Base-by-base conservation (phyloP, 345 rosid species). In the Gossypium stocksii region DNA sequence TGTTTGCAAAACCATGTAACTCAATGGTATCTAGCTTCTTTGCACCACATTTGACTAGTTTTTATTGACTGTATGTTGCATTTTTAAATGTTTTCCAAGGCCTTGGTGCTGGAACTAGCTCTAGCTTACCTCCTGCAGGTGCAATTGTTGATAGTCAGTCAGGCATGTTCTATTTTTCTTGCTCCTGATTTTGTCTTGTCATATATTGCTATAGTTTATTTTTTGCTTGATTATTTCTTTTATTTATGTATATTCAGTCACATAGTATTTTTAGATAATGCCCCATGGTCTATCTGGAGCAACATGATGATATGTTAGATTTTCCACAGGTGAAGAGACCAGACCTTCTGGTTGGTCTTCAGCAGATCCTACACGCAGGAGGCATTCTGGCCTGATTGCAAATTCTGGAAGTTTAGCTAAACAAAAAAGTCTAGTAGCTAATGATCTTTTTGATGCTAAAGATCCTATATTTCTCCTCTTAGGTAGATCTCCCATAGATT, bases 51-150 rank as follows among this genome's bases (percentile, higher is more conserved):
- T 49, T 14, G 4, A 23, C 17, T 22, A 68, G 29, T 22, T 68
- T 20, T 25, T 48, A 17, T 25, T 49, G 10, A 12, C 29, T 17
- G 29, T 20, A 20, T 66, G 11, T 27, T 52, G 56, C 23, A 45
- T 59, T 54, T 10, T 25, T 45, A 22, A 23, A 23, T 71, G 65
- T 60, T 54, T 46, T 71, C 52, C 79, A 95, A 97, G 97, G 86
- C 56, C 73, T 85, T 78, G 92, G 87, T 66, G 89, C 86, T 75
- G 96, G 97, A 79, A 96, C 92, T 71, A 93, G 93, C 80, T 85
- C 88, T 38, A 91, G 88, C 56, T 67, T 88, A 72, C 89, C 90
- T 66, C 92, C 87, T 62, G 60, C 86, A 52, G 83, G 79, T 76
- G 88, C 83, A 60, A 83, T 80, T 81, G 81, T 80, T 69, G 98